Conservation (phyloP, 495 filamentous ascomycete species). For the Penicillium angulare region DNA sequence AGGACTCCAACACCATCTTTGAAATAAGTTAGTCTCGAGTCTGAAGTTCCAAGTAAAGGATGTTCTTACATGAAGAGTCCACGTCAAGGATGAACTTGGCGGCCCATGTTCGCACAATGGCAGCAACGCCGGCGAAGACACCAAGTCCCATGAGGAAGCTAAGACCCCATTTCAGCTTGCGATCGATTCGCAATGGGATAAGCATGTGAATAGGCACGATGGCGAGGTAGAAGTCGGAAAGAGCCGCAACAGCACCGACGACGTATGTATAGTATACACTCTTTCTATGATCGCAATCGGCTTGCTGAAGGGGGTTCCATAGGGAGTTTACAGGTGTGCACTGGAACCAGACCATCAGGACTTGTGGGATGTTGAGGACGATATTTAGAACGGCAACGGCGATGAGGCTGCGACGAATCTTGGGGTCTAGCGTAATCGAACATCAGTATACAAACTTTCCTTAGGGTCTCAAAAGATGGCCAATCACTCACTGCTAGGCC, state of each 20-base stretch:
- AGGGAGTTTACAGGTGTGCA: constrained; percentile 19
- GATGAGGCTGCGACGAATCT: constrained; percentile 22
- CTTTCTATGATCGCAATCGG: constrained; percentile 19
- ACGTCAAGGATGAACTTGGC: constrained; percentile 22
- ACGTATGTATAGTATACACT: constrained; percentile 28
- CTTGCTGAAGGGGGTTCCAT: constrained; percentile 22
- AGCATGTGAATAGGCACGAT: constrained; percentile 25
- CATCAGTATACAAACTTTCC: no score
- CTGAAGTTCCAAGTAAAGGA: background rate
- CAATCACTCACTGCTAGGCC: constrained; percentile 17
- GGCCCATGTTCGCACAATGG: constrained; percentile 26
- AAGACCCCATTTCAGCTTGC: constrained; percentile 27
- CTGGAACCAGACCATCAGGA: constrained; percentile 25
- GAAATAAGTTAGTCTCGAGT: background rate
- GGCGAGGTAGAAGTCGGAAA: constrained; percentile 26
- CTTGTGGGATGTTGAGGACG: constrained; percentile 22
- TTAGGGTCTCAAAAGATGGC: no score
- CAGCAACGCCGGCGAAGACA: constrained; percentile 25
- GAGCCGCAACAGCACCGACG: constrained; percentile 20
- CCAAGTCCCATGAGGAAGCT: constrained; percentile 28
- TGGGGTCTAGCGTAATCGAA: constrained; percentile 18
- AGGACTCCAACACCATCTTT: constrained; percentile 22
- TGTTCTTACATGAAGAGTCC: constrained; percentile 24
- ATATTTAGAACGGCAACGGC: constrained; percentile 22
- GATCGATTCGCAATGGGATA: constrained; percentile 20